phyloP scores from a whole-genome alignment of 768 basidiomycete species.

The Lactifluus rugatus region DNA sequence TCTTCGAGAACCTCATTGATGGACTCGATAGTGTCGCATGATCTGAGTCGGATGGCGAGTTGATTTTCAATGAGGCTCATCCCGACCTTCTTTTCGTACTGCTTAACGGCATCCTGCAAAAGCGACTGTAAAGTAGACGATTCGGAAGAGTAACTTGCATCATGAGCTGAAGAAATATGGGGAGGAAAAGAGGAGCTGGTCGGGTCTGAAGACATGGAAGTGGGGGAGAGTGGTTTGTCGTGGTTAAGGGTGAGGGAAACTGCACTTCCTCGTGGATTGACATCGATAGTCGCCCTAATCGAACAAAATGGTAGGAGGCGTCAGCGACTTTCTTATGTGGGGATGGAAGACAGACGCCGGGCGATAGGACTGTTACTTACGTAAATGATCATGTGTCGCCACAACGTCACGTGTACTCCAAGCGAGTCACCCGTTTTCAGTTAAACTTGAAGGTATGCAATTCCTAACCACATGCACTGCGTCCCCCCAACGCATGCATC shows the following conservation, averaged over 20 bases:
- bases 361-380: too few species aligned
- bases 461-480: too few species aligned
- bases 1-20: not conserved
- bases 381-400: too few species aligned
- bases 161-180: not conserved
- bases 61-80: not conserved
- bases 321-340: too few species aligned
- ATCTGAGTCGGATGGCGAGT: not conserved
- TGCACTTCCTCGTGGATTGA: too few species aligned
- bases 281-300: too few species aligned
- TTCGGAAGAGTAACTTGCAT: not conserved
- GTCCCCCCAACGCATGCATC: too few species aligned
- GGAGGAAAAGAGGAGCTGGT: not conserved
- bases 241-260: not conserved
- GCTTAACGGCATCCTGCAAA: not conserved
- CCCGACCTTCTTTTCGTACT: not conserved
- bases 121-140: not conserved
- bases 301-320: too few species aligned
- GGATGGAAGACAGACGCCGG: too few species aligned
- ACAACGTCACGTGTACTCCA: too few species aligned
- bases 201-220: not conserved
- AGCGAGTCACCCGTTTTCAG: too few species aligned
- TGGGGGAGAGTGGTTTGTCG: not conserved
- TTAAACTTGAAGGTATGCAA: too few species aligned
- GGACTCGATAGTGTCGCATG: not conserved